A percentile compares a stretch with the other conserved stretches of the same genome.
phyloP scores from a whole-genome alignment of 371 early-diverging fungal genomes.

The Choanephora cucurbitarum region DNA sequence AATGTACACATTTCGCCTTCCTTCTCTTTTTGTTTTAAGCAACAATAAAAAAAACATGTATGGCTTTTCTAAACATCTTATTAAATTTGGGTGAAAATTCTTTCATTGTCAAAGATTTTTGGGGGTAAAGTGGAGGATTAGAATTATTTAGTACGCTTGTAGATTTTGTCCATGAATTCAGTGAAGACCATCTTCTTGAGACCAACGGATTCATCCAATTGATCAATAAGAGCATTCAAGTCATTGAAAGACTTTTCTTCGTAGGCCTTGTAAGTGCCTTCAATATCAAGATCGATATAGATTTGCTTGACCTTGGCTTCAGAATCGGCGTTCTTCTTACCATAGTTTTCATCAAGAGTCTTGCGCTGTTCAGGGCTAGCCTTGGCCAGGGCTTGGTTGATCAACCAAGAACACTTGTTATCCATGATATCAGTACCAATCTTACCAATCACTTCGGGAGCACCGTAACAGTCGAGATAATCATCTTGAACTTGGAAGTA shows the following conservation, averaged over 20 bases:
- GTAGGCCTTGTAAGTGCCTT: conserved; percentile 77
- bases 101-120: too few relatives aligned
- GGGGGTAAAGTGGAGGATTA: too few relatives aligned
- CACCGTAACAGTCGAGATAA: conserved; percentile 92
- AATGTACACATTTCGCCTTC: too few relatives aligned
- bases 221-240: conserved; percentile 70
- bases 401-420: conserved; percentile 98
- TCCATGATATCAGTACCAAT: conserved; percentile 98
- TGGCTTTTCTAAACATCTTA: too few relatives aligned
- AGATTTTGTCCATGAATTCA: conserved; percentile 91
- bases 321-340: conserved; percentile 73
- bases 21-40: too few relatives aligned
- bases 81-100: too few relatives aligned
- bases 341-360: conserved; percentile 91
- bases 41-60: too few relatives aligned
- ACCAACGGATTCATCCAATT: conserved; percentile 69
- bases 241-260: conserved; percentile 81
- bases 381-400: conserved; percentile 85
- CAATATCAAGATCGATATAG: conserved; percentile 79
- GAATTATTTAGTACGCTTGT: conserved; percentile 85
- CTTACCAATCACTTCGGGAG: conserved; percentile 93
- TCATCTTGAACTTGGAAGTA: conserved; percentile 99
- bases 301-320: conserved; percentile 84
- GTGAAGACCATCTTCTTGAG: conserved; percentile 83
- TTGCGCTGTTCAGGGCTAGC: conserved; percentile 81